Evolutionary conservation across 768 basidiomycete genomes (phyloP), one percentile per base, ranked within the genome.

Genomic region (Imleria badia): DNA sequence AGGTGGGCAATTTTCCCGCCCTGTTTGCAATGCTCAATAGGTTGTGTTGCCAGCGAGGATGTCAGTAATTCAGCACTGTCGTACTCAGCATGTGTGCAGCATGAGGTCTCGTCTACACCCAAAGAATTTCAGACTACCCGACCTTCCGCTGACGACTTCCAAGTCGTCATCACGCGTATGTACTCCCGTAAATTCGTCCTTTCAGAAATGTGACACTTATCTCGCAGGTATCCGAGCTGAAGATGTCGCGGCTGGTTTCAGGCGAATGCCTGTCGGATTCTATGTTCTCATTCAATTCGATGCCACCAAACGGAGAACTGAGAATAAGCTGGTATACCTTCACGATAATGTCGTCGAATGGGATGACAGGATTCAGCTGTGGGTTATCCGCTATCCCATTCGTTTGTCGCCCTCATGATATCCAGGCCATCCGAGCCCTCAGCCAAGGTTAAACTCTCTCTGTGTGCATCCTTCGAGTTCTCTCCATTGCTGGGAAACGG

Each of bases 211-310:
- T 30, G 5, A 45, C 17, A 39, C 13, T 13, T 10, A 40, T 30
- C 38, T 17, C 12, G 22, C 19, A 58, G 60, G 31, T 7, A 43
- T 61, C 39, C 59, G 34, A 3, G 59, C 39, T n/a, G 51, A 51
- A 10, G 29, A 52, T 38, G 19, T 60, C 23, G 5, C 17, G 11
- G 29, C 22, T 22, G 50, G 49, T 46, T 39, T 56, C 13, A 23
- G 17, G 13, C 45, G 36, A 6, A 47, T 52, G 9, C 60, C 58
- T 6, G 34, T 41, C 12, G 60, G 60, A 8, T 52, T 60, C 22
- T 51, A 45, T 35, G 33, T 57, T 12, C 36, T 34, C 5, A n/a
- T 48, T 14, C 23, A 38, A n/a, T 26, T 48, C 10, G 36, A 29
- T 19, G 26, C 26, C 2, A 17, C 2, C 8, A 30, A 35, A 38